Evolutionary conservation across 306 rosid genomes (phyloP).

Genomic region (Rosa lucieae): DNA sequence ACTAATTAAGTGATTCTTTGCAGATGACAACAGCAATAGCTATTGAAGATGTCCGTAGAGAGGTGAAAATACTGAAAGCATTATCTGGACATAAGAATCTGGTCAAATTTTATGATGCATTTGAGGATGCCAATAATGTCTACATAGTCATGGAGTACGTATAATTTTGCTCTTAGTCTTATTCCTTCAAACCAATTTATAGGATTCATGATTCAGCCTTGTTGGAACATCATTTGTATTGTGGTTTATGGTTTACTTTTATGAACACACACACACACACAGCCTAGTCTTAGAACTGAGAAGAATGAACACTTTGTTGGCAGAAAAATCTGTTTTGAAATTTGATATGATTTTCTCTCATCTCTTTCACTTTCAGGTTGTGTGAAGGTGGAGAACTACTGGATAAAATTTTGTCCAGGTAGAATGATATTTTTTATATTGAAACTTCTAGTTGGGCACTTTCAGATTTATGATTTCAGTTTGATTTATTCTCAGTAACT

Average conservation of each 20-base stretch:
- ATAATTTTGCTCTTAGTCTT: not conserved
- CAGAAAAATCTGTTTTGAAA: constrained; percentile 5
- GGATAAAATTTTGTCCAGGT: constrained; percentile 94
- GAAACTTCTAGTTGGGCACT: constrained; percentile 12
- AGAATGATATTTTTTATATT: constrained; percentile 33
- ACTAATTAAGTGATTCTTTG: constrained; percentile 31
- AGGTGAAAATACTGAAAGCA: constrained; percentile 91
- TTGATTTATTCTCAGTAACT: constrained; percentile 24
- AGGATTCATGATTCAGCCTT: no score
- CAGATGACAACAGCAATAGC: constrained; percentile 97
- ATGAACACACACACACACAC: no score
- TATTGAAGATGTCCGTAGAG: constrained; percentile 93
- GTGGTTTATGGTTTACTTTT: no score
- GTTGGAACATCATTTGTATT: no score
- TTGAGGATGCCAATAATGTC: constrained; percentile 82
- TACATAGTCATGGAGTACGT: constrained; percentile 99
- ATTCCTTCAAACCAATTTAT: no score
- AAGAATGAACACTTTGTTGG: not conserved
- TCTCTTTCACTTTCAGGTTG: constrained; percentile 53
- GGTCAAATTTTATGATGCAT: constrained; percentile 82
- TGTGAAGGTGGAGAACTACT: constrained; percentile 97
- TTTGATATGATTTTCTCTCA: constrained; percentile 23
- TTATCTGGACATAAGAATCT: constrained; percentile 85
- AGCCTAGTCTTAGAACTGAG: not conserved
- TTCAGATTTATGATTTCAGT: constrained; percentile 28